Conservation (phyloP, 306 rosid species). For the Mimosa pudica region DNA sequence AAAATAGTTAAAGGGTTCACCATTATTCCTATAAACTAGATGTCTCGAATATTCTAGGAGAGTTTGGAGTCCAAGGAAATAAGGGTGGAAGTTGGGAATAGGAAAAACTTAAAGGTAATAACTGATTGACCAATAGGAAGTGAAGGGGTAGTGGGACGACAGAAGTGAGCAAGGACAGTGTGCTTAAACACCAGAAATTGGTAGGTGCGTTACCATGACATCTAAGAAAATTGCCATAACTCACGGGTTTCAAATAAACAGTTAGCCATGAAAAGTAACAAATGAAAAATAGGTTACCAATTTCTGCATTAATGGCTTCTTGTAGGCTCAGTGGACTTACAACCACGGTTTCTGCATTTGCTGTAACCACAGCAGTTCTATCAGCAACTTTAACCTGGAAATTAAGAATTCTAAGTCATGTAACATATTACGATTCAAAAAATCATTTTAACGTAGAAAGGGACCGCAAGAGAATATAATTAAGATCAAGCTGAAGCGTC, state of each 20-base stretch:
- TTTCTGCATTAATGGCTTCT: constrained; percentile 73
- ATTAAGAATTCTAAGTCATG: constrained; percentile 16
- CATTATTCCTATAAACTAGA: background rate
- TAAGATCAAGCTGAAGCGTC: constrained; percentile 28
- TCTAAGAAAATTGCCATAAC: background rate
- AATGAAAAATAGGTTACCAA: constrained; percentile 46
- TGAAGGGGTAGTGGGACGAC: background rate
- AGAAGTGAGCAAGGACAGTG: background rate
- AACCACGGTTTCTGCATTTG: constrained; percentile 89
- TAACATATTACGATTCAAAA: background rate
- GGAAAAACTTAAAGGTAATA: background rate
- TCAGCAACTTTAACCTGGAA: constrained; percentile 80
- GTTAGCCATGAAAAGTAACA: background rate
- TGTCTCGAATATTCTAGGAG: background rate
- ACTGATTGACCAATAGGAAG: background rate
- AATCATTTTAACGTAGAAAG: constrained; percentile 22
- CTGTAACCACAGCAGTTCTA: constrained; percentile 69
- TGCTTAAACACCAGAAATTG: background rate
- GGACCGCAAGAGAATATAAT: constrained; percentile 1
- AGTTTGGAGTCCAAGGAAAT: background rate
- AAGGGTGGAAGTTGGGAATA: background rate
- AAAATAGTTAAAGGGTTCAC: background rate
- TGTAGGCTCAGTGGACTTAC: constrained; percentile 78
- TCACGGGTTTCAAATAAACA: constrained; percentile 1
- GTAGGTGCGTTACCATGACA: background rate